These are phyloP conservation scores for Boletus subluridellus DNA, from an alignment of 1,284 basidiomycete genomes.

Conservation along the genomic window DNA sequence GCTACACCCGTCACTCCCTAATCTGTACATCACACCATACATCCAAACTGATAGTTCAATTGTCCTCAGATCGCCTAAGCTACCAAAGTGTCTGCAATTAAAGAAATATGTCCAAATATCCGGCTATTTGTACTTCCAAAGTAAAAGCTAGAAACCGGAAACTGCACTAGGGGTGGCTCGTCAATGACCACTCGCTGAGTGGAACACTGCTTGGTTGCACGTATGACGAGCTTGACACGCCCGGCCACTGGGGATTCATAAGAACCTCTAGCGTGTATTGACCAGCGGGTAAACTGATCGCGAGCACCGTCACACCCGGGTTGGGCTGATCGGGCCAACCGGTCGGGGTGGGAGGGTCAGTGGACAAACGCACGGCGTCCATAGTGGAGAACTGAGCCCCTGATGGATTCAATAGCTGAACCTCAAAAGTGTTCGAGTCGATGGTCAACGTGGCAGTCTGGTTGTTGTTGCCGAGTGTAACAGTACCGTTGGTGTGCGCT, in stretches of 20 bases:
- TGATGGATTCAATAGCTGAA: slow-evolving; percentile 53
- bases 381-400: slow-evolving; percentile 54
- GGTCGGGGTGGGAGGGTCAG: slow-evolving; percentile 61
- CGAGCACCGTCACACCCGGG: slow-evolving; percentile 75
- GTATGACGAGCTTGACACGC: slow-evolving; percentile 50
- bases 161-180: slow-evolving; percentile 50
- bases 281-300: slow-evolving; percentile 71
- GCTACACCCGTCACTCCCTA: slow-evolving; percentile 13
- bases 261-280: slow-evolving; percentile 72
- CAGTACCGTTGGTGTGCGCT: slow-evolving; percentile 89
- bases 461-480: slow-evolving; percentile 48
- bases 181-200: slow-evolving; percentile 58
- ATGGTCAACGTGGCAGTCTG: slow-evolving; percentile 58
- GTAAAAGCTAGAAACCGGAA: neutral
- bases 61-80: neutral
- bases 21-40: slow-evolving; percentile 7
- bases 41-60: neutral
- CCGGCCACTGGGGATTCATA: slow-evolving; percentile 84
- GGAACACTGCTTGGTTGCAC: slow-evolving; percentile 56
- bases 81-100: slow-evolving; percentile 10
- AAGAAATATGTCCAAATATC: slow-evolving; percentile 6
- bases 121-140: neutral
- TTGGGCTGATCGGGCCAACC: slow-evolving; percentile 67
- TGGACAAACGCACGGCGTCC: slow-evolving; percentile 51
- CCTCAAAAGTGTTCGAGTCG: slow-evolving; percentile 41